Evolutionary conservation across 2,329 filamentous ascomycete species (phyloP).

Genomic region (Colletotrichum chrysophilum): DNA sequence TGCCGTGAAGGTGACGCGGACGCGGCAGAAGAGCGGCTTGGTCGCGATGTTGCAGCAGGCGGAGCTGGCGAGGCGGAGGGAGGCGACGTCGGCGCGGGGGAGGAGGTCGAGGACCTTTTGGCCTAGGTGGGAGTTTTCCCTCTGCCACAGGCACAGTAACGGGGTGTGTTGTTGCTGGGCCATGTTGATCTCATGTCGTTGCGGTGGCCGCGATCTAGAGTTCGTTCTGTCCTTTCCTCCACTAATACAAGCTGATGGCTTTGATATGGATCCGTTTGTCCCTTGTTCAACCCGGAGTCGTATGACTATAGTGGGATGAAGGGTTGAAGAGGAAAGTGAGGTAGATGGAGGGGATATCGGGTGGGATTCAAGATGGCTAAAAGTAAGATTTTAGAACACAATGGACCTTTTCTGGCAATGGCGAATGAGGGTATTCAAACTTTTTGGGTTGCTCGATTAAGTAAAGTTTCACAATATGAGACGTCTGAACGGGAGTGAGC

Average conservation of each 20-base stretch:
- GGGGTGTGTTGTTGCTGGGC: slow-evolving; percentile 43
- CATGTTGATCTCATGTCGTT: slow-evolving; percentile 59
- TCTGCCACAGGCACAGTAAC: slow-evolving; percentile 63
- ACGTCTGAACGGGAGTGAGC: not conserved
- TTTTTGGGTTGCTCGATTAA: not conserved
- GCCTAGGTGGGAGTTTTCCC: slow-evolving; percentile 46
- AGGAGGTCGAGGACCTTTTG: slow-evolving; percentile 55
- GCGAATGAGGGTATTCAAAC: not conserved
- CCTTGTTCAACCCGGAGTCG: not conserved
- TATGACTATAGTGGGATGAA: not conserved
- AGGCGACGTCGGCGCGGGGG: slow-evolving; percentile 57
- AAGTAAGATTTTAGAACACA: not conserved
- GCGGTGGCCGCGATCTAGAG: not conserved
- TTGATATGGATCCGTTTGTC: not conserved
- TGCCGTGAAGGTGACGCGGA: slow-evolving; percentile 73
- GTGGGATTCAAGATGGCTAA: not conserved
- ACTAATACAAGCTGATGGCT: not conserved
- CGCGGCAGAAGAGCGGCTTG: slow-evolving; percentile 70
- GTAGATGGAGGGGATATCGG: not conserved
- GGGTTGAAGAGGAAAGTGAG: not conserved
- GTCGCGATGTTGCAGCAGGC: slow-evolving; percentile 75
- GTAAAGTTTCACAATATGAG: not conserved
- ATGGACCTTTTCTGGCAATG: not conserved
- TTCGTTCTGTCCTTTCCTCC: not conserved
- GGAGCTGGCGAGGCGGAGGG: slow-evolving; percentile 70